These are phyloP conservation scores for Albizia julibrissin DNA, from an alignment of 306 rosid species.

Conservation along the genomic window DNA sequence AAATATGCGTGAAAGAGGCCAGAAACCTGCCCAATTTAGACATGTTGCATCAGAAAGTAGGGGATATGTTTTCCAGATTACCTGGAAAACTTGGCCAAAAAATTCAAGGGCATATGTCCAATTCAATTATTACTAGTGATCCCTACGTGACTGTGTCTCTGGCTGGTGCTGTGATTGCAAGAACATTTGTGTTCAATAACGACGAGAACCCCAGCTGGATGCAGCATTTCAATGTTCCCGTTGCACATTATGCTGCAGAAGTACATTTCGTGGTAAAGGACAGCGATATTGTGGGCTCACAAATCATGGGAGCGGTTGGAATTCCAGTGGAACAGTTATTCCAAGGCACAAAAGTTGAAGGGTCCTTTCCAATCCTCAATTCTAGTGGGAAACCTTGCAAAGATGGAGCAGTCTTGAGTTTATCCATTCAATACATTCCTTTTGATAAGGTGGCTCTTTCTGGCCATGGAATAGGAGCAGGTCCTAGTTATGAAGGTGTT, in stretches of 20 bases:
- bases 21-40: slow-evolving; percentile 82
- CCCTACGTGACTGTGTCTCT: slow-evolving; percentile 79
- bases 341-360: slow-evolving; percentile 55
- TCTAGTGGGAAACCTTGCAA: slow-evolving; percentile 64
- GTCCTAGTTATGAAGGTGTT: slow-evolving; percentile 61
- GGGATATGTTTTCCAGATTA: slow-evolving; percentile 48
- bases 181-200: slow-evolving; percentile 75
- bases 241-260: slow-evolving; percentile 79
- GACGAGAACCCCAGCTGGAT: slow-evolving; percentile 78
- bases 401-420: slow-evolving; percentile 57
- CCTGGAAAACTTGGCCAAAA: slow-evolving; percentile 41
- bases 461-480: slow-evolving; percentile 47
- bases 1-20: slow-evolving; percentile 62
- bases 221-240: slow-evolving; percentile 77
- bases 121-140: slow-evolving; percentile 55
- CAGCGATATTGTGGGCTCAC: slow-evolving; percentile 71
- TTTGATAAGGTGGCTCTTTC: slow-evolving; percentile 47
- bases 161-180: slow-evolving; percentile 69
- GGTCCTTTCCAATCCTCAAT: slow-evolving; percentile 59
- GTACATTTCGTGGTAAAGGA: slow-evolving; percentile 81
- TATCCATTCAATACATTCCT: slow-evolving; percentile 70
- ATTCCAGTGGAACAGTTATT: slow-evolving; percentile 61
- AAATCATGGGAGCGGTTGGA: slow-evolving; percentile 71
- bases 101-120: slow-evolving; percentile 40
- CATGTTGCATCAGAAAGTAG: slow-evolving; percentile 56